Evolutionary conservation across 2,329 filamentous ascomycete species (phyloP).

Genomic region (Plenodomus lindquistii): DNA sequence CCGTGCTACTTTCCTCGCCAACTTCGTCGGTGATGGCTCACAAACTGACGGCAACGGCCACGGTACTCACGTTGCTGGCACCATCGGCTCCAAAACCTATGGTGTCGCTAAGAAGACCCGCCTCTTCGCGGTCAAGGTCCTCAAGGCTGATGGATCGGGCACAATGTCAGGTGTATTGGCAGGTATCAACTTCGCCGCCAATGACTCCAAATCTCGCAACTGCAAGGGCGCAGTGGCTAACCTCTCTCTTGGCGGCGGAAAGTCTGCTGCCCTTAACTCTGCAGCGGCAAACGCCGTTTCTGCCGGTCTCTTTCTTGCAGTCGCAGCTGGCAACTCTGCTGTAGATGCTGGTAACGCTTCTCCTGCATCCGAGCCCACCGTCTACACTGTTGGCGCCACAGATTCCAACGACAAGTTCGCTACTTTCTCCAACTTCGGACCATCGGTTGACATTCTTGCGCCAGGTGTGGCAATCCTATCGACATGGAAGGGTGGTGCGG

Average conservation of each 20-base stretch:
- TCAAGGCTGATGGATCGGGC: conserved; percentile 23
- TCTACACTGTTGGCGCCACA: conserved; percentile 35
- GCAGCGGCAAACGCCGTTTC: conserved; percentile 27
- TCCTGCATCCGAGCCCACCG: conserved; percentile 33
- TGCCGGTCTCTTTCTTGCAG: conserved; percentile 32
- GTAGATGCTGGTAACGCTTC: conserved; percentile 23
- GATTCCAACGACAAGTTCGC: conserved; percentile 9
- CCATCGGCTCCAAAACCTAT: conserved; percentile 31
- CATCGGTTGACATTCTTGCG: conserved; percentile 37
- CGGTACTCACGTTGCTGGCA: conserved; percentile 41
- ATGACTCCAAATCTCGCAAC: conserved; percentile 15
- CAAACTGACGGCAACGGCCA: conserved; percentile 35
- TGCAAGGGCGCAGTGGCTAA: conserved; percentile 8
- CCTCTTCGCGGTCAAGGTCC: conserved; percentile 43
- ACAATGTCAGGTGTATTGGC: conserved; percentile 30
- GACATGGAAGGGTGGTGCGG: conserved; percentile 43
- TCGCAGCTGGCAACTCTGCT: conserved; percentile 33
- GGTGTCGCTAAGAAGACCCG: conserved; percentile 40
- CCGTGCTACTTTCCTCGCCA: conserved; percentile 32
- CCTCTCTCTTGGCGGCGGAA: conserved; percentile 23
- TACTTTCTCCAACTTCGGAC: conserved; percentile 18
- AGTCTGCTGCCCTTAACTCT: conserved; percentile 25
- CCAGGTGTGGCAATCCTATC: conserved; percentile 44
- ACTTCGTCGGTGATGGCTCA: conserved; percentile 26
- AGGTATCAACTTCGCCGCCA: conserved; percentile 28